Evolutionary conservation across 768 basidiomycete genomes (phyloP).

Genomic region (Suillus luteus): DNA sequence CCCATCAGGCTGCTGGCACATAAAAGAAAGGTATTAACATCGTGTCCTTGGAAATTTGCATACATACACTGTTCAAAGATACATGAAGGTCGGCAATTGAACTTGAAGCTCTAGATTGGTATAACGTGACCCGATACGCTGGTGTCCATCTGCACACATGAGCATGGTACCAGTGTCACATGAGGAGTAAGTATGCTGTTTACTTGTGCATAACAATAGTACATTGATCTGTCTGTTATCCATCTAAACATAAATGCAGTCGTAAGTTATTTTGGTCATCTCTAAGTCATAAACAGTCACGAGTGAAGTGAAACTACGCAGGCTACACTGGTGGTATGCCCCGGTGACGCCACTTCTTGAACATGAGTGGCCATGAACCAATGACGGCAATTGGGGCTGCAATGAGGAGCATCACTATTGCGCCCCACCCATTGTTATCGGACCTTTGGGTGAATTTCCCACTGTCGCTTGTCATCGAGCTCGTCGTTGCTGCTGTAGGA

Average conservation of each 20-base stretch:
- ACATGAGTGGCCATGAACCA: conserved; percentile 9
- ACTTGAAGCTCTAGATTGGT: neutral
- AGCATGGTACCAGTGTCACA: neutral
- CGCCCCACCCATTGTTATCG: neutral
- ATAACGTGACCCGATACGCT: neutral
- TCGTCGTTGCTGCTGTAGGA: neutral
- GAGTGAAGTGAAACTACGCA: neutral
- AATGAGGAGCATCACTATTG: conserved; percentile 3
- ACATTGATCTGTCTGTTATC: neutral
- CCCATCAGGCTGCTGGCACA: neutral
- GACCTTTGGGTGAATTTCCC: neutral
- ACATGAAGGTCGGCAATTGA: neutral
- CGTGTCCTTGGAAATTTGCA: neutral
- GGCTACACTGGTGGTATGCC: neutral
- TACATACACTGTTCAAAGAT: neutral
- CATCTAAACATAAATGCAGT: neutral
- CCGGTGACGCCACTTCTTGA: neutral
- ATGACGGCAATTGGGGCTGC: conserved; percentile 5
- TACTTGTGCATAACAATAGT: neutral
- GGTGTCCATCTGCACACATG: neutral
- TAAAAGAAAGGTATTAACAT: neutral
- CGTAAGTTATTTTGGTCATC: neutral
- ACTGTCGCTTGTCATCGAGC: neutral
- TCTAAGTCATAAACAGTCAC: neutral
- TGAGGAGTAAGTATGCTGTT: neutral